phyloP scores from a whole-genome alignment of 1,284 basidiomycete genomes.

The Fomitopsis betulina region DNA sequence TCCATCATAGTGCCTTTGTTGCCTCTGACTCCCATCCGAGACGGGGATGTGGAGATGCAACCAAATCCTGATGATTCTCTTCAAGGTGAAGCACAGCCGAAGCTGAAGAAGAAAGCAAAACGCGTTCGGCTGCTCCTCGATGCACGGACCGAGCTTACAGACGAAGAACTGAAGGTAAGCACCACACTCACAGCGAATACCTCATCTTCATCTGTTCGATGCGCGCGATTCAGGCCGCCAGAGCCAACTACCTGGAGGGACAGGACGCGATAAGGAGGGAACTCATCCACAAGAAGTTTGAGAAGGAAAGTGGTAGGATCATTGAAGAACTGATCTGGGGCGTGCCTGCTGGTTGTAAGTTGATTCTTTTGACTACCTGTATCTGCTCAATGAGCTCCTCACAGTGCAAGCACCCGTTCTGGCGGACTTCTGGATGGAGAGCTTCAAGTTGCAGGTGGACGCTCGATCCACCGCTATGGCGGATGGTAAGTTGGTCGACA shows the following conservation, averaged over 20 bases:
- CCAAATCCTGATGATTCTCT: background rate
- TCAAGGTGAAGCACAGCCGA: slow-evolving; percentile 31
- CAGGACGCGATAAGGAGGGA: slow-evolving; percentile 52
- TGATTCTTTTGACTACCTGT: background rate
- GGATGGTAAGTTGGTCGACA: slow-evolving; percentile 20
- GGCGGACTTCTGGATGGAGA: slow-evolving; percentile 67
- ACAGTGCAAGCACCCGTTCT: slow-evolving; percentile 62
- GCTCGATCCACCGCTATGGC: slow-evolving; percentile 48
- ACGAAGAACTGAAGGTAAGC: slow-evolving; percentile 68
- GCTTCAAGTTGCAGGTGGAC: slow-evolving; percentile 63
- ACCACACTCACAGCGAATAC: background rate
- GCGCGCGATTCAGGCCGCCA: slow-evolving; percentile 42
- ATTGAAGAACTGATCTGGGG: slow-evolving; percentile 66
- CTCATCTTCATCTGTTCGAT: background rate
- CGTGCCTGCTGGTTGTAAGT: slow-evolving; percentile 60
- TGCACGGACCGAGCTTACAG: slow-evolving; percentile 67
- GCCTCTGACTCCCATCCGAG: slow-evolving; percentile 15
- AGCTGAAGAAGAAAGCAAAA: slow-evolving; percentile 32
- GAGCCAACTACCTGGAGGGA: slow-evolving; percentile 59
- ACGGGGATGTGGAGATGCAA: slow-evolving; percentile 6
- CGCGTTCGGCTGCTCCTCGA: slow-evolving; percentile 46
- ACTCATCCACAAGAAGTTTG: slow-evolving; percentile 45
- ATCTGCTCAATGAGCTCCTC: background rate
- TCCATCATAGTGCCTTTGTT: slow-evolving; percentile 22
- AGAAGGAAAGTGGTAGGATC: slow-evolving; percentile 49